phyloP scores from a whole-genome alignment of 139 green algal species.

The Picochlorum sp. region DNA sequence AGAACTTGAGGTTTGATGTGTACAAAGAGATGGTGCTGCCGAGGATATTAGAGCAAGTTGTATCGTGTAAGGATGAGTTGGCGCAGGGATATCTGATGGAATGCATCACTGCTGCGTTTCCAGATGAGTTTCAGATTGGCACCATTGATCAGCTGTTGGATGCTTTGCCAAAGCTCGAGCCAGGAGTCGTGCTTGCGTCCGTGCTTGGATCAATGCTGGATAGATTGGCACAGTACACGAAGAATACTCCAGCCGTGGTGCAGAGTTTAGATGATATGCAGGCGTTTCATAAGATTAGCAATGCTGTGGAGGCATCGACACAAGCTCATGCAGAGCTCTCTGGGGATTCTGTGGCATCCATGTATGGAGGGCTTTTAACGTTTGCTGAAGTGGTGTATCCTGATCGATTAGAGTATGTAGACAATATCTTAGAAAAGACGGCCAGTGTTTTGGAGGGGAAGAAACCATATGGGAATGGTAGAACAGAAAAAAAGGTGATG shows the following conservation, averaged over 20 bases:
- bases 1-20: conserved; percentile 80
- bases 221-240: conserved; percentile 55
- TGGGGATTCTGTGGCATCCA: conserved; percentile 54
- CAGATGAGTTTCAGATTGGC: conserved; percentile 91
- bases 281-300: conserved; percentile 67
- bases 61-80: conserved; percentile 93
- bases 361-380: conserved; percentile 73
- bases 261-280: conserved; percentile 44
- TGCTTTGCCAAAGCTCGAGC: conserved; percentile 76
- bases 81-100: conserved; percentile 99
- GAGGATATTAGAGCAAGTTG: conserved; percentile 36
- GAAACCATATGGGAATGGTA: conserved; percentile 35
- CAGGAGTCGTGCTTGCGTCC: conserved; percentile 57
- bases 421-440: conserved; percentile 46
- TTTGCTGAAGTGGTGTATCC: conserved; percentile 69
- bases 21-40: conserved; percentile 64
- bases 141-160: conserved; percentile 78
- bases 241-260: conserved; percentile 17
- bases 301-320: conserved; percentile 34
- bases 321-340: conserved; percentile 59
- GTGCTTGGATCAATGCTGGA: conserved; percentile 72
- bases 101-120: conserved; percentile 76
- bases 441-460: conserved; percentile 15
- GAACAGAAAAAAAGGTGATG: conserved; percentile 69
- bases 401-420: conserved; percentile 57